Percentiles rank a stretch among this genome's conserved stretches.
Conservation (phyloP, 1,284 basidiomycete species). For the Polyporus tsugae region DNA sequence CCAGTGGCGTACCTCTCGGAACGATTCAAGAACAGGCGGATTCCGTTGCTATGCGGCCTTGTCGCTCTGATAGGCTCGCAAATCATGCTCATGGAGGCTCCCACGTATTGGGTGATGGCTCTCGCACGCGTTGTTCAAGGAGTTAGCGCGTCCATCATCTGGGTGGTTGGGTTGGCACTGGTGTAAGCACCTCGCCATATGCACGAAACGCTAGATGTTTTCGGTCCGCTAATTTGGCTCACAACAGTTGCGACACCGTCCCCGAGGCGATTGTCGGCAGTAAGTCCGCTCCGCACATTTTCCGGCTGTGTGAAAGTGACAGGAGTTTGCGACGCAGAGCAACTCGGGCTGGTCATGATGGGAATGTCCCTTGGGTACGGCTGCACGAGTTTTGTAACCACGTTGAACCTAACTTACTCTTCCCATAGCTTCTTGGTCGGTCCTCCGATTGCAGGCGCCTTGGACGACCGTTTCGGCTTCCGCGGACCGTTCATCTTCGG, state of each 20-base stretch:
- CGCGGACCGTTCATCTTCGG: slow-evolving; percentile 80
- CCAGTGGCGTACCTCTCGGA: slow-evolving; percentile 77
- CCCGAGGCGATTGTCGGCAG: slow-evolving; percentile 66
- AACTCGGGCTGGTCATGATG: slow-evolving; percentile 77
- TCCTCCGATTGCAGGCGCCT: slow-evolving; percentile 74
- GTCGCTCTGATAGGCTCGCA: slow-evolving; percentile 64
- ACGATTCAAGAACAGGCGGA: slow-evolving; percentile 59
- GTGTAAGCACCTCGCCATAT: slow-evolving; percentile 51
- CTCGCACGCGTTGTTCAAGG: slow-evolving; percentile 79
- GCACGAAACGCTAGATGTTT: slow-evolving; percentile 13
- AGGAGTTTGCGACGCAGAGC: slow-evolving; percentile 50
- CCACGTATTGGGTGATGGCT: slow-evolving; percentile 75
- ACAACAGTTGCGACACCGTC: slow-evolving; percentile 70
- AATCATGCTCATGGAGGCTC: slow-evolving; percentile 81
- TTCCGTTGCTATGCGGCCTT: slow-evolving; percentile 68
- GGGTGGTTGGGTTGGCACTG: slow-evolving; percentile 79
- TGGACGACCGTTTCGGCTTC: slow-evolving; percentile 76
- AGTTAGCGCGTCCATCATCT: slow-evolving; percentile 75
- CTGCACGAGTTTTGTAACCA: neutral
- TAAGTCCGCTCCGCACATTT: slow-evolving; percentile 44
- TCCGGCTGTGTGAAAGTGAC: neutral
- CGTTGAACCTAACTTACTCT: neutral
- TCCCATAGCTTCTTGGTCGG: slow-evolving; percentile 57
- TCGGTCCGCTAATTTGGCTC: slow-evolving; percentile 9
- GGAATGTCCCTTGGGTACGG: slow-evolving; percentile 72